Base-by-base conservation (phyloP, 1,284 basidiomycete genomes). In the Trichosporon sp. region DNA sequence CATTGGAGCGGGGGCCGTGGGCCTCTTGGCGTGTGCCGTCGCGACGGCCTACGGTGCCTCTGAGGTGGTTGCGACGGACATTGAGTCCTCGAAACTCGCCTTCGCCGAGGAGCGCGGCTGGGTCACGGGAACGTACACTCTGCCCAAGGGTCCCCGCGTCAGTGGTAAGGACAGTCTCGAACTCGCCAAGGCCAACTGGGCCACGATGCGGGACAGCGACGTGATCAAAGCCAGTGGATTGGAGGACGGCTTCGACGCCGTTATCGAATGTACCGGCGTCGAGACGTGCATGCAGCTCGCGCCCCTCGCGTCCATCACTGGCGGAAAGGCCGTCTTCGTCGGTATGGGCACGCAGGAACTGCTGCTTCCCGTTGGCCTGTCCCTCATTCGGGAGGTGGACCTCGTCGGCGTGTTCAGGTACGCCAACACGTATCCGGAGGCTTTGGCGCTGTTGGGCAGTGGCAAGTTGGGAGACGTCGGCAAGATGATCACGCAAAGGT, bases 311-410 rank as follows among this genome's bases (percentile, higher is more conserved):
- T 31, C 61, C 37, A 26, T 63, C 32, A 87, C 92, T 4, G 95
- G 94, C 68, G 92, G 93, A 59, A 92, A 92, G 81, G 91, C 96
- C 69, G 91, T 94, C 86, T 91, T 94, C 78, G 90, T 98, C 77
- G 96, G 96, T 38, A 98, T 98, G 96, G 96, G 96, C 75, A 90
- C 92, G 21, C 89, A 90, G 73, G 92, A 91, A 78, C 89, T 92
- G 71, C 87, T 88, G 73, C 87, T 96, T 66, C 95, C 96, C n/a
- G 87, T 94, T 70, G 91, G 91, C 37, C 88, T 89, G 21, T 92
- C 94, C 14, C 90, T 93, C 12, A 85, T 91, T 65, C 90, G 96
- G 68, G 96, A 98, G 85, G 93, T 98, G 73, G 95, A 98, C 84
- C 89, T 98, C 76, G 88, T 91, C 77, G 96, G 96, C 68, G 93